Conservation (phyloP, 192 early-diverging fungal species). For the Rhizoclosmatium sp. region DNA sequence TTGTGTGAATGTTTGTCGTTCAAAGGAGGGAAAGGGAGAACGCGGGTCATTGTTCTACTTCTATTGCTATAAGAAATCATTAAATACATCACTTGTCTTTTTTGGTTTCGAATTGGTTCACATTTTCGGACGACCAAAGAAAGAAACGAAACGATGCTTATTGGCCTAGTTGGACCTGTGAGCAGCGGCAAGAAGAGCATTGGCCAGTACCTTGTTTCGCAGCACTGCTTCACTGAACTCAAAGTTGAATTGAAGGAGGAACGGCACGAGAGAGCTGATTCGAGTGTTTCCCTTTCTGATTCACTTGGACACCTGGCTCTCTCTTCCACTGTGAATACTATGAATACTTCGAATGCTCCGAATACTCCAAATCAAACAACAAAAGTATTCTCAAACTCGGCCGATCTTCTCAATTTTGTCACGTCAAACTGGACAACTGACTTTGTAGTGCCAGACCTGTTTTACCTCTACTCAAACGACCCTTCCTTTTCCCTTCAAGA, state of each 20-base stretch:
- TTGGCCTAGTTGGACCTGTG: conserved; percentile 71
- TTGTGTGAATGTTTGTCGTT: too few species aligned
- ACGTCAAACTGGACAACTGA: conserved; percentile 78
- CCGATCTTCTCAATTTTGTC: conserved; percentile 70
- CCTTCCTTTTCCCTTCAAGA: conserved; percentile 62
- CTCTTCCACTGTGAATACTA: neutral
- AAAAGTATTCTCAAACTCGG: conserved; percentile 59
- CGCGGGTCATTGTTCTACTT: too few species aligned
- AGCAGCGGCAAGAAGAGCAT: conserved; percentile 74
- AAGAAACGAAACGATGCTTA: conserved; percentile 63
- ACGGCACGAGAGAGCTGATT: neutral
- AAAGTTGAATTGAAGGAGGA: conserved; percentile 30
- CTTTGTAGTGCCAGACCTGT: conserved; percentile 39
- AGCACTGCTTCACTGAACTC: conserved; percentile 59
- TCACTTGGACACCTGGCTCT: neutral
- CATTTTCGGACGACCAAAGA: neutral
- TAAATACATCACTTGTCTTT: too few species aligned
- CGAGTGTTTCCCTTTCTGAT: neutral
- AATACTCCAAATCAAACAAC: neutral
- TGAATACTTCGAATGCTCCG: neutral
- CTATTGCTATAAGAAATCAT: too few species aligned
- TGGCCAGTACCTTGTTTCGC: conserved; percentile 61
- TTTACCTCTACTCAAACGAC: conserved; percentile 73
- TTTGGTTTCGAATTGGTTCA: neutral
- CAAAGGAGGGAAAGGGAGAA: too few species aligned